A percentile compares a stretch with the other conserved stretches of the same genome.
phyloP scores from a whole-genome alignment of 371 early-diverging fungal species.

The Rhizomucor pusillus region DNA sequence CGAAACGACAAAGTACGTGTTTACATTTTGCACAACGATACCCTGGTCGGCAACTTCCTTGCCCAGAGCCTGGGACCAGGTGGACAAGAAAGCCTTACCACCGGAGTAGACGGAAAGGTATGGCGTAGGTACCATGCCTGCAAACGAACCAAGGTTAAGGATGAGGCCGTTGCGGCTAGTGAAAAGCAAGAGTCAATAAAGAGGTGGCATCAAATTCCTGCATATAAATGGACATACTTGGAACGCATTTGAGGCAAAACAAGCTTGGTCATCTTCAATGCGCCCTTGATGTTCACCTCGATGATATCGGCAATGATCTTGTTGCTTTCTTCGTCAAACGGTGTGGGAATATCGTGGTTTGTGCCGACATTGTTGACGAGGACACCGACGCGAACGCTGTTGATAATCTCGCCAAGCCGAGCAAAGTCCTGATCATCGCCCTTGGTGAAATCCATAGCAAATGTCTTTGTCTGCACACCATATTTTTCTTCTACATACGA shows the following conservation, averaged over 20 bases:
- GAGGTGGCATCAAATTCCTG: not conserved
- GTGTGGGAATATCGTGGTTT: constrained; percentile 84
- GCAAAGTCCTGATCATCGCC: constrained; percentile 67
- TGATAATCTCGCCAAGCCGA: constrained; percentile 56
- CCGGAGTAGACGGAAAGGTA: constrained; percentile 92
- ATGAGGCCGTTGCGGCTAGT: constrained; percentile 80
- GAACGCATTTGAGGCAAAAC: constrained; percentile 77
- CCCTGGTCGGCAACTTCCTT: constrained; percentile 75
- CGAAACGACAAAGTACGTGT: constrained; percentile 91
- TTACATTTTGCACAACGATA: constrained; percentile 87
- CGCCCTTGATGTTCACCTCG: constrained; percentile 85
- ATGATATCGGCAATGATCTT: constrained; percentile 72
- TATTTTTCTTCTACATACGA: constrained; percentile 31
- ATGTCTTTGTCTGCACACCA: constrained; percentile 68
- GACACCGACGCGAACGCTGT: constrained; percentile 63
- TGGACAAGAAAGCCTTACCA: constrained; percentile 90
- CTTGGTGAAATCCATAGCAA: constrained; percentile 83
- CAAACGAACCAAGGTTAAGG: constrained; percentile 92
- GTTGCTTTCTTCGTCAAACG: constrained; percentile 77
- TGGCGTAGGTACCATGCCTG: constrained; percentile 87
- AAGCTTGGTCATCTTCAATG: constrained; percentile 81
- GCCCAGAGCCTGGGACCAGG: constrained; percentile 88
- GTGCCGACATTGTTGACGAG: constrained; percentile 95
- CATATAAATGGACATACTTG: constrained; percentile 26
- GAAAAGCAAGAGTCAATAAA: not conserved